Evolutionary conservation across 257 asterid species (phyloP).

Genomic region (Solanum pinnatisectum): DNA sequence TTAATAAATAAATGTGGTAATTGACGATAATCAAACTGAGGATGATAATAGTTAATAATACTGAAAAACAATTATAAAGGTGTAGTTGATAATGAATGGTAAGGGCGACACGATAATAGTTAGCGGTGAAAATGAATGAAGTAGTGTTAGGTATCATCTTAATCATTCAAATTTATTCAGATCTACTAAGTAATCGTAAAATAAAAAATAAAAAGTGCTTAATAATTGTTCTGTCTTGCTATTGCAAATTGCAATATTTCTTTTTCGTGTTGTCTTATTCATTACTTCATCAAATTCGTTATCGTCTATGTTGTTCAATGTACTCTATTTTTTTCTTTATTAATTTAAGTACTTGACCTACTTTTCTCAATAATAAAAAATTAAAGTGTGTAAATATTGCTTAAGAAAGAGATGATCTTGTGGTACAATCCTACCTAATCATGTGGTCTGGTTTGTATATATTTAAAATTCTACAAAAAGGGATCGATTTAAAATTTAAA

Average conservation of each 20-base stretch:
- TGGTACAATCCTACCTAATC: neutral
- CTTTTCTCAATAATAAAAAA: neutral
- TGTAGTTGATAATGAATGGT: neutral
- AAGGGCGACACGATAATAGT: too few relatives aligned
- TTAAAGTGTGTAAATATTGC: neutral
- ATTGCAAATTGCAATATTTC: neutral
- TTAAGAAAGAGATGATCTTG: neutral
- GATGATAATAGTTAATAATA: too few relatives aligned
- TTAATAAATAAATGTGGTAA: too few relatives aligned
- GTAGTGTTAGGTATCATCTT: neutral
- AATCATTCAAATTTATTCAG: neutral
- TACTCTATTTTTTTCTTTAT: neutral
- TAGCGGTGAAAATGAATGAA: neutral
- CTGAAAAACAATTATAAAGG: neutral
- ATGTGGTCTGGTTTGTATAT: neutral
- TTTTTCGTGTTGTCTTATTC: neutral
- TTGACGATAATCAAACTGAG: neutral
- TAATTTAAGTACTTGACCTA: neutral
- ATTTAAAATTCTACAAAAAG: too few relatives aligned
- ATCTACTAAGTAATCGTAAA: neutral
- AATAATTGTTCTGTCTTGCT: neutral
- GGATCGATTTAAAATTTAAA: too few relatives aligned
- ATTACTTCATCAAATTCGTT: neutral
- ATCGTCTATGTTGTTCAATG: neutral
- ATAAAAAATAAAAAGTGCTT: neutral